These are phyloP conservation scores for Fusarium sulawesiense DNA, from an alignment of 2,329 filamentous ascomycete genomes.

Conservation along the genomic window DNA sequence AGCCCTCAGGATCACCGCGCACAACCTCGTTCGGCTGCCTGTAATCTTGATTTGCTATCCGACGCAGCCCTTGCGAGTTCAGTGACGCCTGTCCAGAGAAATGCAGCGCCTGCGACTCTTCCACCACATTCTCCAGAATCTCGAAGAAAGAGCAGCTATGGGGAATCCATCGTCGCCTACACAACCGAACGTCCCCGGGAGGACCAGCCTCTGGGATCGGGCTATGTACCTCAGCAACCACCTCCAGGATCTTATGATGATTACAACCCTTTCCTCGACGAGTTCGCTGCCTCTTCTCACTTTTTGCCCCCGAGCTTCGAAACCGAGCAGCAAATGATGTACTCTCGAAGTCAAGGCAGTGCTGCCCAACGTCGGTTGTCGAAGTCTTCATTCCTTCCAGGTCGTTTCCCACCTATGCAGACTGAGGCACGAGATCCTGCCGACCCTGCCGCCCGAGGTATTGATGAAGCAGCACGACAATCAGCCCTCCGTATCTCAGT, in stretches of 20 bases:
- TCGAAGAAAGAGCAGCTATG: constrained; percentile 61
- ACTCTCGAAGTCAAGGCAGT: constrained; percentile 59
- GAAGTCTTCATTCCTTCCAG: constrained; percentile 64
- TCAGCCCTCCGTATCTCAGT: constrained; percentile 63
- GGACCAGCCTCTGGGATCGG: constrained; percentile 57
- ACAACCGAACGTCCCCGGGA: constrained; percentile 60
- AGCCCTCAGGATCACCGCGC: constrained; percentile 61
- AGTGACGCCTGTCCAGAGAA: constrained; percentile 63
- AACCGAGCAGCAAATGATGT: constrained; percentile 64
- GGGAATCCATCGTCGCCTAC: constrained; percentile 60
- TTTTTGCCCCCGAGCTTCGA: constrained; percentile 67
- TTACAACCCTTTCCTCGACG: constrained; percentile 70
- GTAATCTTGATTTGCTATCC: constrained; percentile 69
- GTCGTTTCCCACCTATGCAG: constrained; percentile 64
- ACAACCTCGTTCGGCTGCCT: constrained; percentile 59
- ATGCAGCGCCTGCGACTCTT: constrained; percentile 59
- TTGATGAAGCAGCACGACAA: constrained; percentile 50
- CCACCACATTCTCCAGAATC: constrained; percentile 55
- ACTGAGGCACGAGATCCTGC: constrained; percentile 61
- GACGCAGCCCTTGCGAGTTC: constrained; percentile 70
- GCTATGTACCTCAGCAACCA: constrained; percentile 48
- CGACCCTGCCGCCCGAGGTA: constrained; percentile 41
- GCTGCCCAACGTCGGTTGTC: constrained; percentile 56
- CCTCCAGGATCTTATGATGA: constrained; percentile 61
- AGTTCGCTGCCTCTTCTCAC: constrained; percentile 65